Conservation (phyloP, 2,329 filamentous ascomycete genomes). For the Ascochyta pisi region DNA sequence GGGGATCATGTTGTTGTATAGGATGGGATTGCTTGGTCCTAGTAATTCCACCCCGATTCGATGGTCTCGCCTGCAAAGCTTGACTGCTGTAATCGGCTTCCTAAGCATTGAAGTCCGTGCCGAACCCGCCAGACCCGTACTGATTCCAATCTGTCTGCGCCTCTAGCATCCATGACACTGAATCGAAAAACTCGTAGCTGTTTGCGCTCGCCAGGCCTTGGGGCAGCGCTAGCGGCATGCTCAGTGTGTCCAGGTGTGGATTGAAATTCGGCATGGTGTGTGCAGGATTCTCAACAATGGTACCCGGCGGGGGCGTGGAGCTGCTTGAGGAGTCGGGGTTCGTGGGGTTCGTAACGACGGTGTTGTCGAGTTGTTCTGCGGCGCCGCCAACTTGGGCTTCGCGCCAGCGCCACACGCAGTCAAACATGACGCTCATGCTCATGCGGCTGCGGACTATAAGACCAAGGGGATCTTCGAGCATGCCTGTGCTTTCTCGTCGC, state of each 20-base stretch:
- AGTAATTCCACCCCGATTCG: no score
- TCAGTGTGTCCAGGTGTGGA: constrained; percentile 47
- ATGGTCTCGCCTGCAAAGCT: neutral
- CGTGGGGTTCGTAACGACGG: constrained; percentile 86
- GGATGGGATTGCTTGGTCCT: no score
- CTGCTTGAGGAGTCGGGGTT: constrained; percentile 75
- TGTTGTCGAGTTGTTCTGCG: constrained; percentile 59
- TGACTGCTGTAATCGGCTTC: neutral
- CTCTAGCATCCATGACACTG: constrained; percentile 92
- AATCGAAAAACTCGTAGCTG: constrained; percentile 78
- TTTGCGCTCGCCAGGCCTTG: constrained; percentile 56
- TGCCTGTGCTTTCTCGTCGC: constrained; percentile 36
- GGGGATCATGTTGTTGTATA: neutral
- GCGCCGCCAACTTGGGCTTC: constrained; percentile 64
- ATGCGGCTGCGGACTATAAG: constrained; percentile 83
- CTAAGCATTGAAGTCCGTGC: constrained; percentile 43
- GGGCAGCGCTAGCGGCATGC: constrained; percentile 66
- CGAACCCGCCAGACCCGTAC: constrained; percentile 37
- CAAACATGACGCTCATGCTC: constrained; percentile 85
- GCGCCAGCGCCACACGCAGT: constrained; percentile 86
- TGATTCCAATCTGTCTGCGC: constrained; percentile 60
- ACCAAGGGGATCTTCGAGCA: constrained; percentile 73
- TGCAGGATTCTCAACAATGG: constrained; percentile 40
- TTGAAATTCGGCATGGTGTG: constrained; percentile 47
- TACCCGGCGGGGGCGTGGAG: constrained; percentile 64